Base-by-base conservation (phyloP, 176 grass and related monocot species). In the Ensete ventricosum region DNA sequence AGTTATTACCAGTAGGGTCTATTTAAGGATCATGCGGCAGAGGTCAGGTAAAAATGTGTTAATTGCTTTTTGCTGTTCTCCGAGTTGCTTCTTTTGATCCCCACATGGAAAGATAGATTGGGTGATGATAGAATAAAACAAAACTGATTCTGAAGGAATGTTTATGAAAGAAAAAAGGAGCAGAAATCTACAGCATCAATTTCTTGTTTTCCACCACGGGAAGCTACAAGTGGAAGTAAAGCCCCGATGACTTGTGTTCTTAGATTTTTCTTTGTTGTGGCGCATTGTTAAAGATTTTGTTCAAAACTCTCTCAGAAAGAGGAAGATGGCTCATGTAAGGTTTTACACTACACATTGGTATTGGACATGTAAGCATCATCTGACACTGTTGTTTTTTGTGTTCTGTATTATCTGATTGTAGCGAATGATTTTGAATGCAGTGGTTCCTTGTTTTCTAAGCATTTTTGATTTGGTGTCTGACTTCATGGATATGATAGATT, bases 1-100 rank as follows among this genome's bases (percentile, higher is more conserved):
- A 97, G 79, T 85, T 77, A 64, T 86, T 96, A 77, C 89, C 93
- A 1, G 73, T 88, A 1, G 74, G 70, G 14, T 85, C 80, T 25
- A 25, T 51, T 26, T 74, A 29, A 21, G 26, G 11, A 53, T 57
- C 53, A 70, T 20, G 7, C 17, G 22, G 11, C 43, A 20, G 0
- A 50, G 19, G 67, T 17, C 17, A 70, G 48, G 11, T 22, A 17
- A 51, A 70, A 9, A 50, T 19, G 8, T 20, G 6, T 17, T 43
- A 16, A 67, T 25, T 34, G 10, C 19, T 10, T 2, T 20, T n/a
- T 62, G 6, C 58, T 20, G 8, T 20, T 62, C 22, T 20, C 58
- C 0, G 21, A 20, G 17, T 62, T 14, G 19, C 0, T 2, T 10
- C 10, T 24, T 64, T n/a, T 59, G 17, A 59, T 14, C 57, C 8